Percentiles rank a stretch among this genome's conserved stretches.
phyloP scores from a whole-genome alignment of 768 basidiomycete genomes.

The Rhizopogon rudus region DNA sequence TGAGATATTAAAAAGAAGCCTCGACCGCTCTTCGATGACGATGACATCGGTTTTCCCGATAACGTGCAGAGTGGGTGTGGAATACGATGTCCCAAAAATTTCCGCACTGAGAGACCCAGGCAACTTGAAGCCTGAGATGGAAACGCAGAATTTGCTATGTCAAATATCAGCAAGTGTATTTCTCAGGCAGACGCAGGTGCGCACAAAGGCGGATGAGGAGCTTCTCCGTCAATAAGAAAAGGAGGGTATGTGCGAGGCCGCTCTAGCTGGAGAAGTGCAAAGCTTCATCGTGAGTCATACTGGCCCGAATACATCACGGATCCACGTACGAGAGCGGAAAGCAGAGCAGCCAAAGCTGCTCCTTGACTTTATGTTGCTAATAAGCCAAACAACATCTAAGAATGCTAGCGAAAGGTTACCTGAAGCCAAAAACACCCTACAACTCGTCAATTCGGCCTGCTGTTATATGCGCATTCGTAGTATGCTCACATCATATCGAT shows the following conservation, averaged over 20 bases:
- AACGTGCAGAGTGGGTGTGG: slow-evolving; percentile 75
- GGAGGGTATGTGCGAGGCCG: slow-evolving; percentile 45
- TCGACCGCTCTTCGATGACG: slow-evolving; percentile 65
- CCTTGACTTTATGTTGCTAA: slow-evolving; percentile 52
- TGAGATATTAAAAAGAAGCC: slow-evolving; percentile 49
- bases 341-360: slow-evolving; percentile 66
- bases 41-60: slow-evolving; percentile 75
- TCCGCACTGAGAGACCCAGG: slow-evolving; percentile 39
- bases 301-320: neutral
- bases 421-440: slow-evolving; percentile 80
- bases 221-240: slow-evolving; percentile 58
- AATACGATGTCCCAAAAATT: slow-evolving; percentile 47
- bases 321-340: slow-evolving; percentile 59
- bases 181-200: slow-evolving; percentile 13
- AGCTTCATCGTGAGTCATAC: slow-evolving; percentile 1
- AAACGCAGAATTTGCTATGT: slow-evolving; percentile 63
- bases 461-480: neutral
- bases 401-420: slow-evolving; percentile 32
- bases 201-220: slow-evolving; percentile 73
- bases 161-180: neutral
- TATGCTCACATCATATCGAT: slow-evolving; percentile 60
- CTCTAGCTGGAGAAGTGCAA: slow-evolving; percentile 39
- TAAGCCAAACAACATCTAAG: neutral
- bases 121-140: slow-evolving; percentile 70
- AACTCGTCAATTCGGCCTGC: neutral